Evolutionary conservation across 345 rosid genomes (phyloP).

Genomic region (Punica granatum): DNA sequence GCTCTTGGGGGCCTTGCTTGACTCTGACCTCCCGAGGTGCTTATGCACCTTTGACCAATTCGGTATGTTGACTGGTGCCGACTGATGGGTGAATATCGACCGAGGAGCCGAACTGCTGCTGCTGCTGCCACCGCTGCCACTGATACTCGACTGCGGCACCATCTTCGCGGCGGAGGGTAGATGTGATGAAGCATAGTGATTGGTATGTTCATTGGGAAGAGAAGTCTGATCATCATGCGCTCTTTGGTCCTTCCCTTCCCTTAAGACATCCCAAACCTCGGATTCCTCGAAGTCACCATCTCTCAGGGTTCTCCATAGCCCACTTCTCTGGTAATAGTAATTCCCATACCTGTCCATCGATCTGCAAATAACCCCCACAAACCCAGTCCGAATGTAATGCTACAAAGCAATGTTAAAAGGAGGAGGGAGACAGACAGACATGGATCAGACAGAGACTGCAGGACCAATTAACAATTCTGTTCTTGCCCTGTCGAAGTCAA

Average conservation of each 20-base stretch:
- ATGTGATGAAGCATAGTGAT: slow-evolving; percentile 19
- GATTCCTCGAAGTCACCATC: slow-evolving; percentile 35
- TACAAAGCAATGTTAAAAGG: not conserved
- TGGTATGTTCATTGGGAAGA: slow-evolving; percentile 17
- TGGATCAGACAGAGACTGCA: no score
- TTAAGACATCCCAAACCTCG: slow-evolving; percentile 35
- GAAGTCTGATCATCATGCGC: not conserved
- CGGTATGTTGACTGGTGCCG: slow-evolving; percentile 70
- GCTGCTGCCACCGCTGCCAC: slow-evolving; percentile 11
- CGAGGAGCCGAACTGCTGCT: slow-evolving; percentile 15
- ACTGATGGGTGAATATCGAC: slow-evolving; percentile 29
- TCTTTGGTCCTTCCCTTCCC: slow-evolving; percentile 23
- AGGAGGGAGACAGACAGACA: not conserved
- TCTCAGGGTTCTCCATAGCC: slow-evolving; percentile 27
- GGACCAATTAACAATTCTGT: no score
- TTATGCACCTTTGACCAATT: slow-evolving; percentile 48
- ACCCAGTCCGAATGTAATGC: not conserved
- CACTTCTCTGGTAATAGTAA: slow-evolving; percentile 13
- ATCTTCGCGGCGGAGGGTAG: slow-evolving; percentile 40
- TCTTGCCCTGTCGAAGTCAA: not conserved
- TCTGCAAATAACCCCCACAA: not conserved
- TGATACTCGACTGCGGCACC: slow-evolving; percentile 30
- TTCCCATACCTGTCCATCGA: slow-evolving; percentile 22
- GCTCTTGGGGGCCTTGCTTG: slow-evolving; percentile 21
- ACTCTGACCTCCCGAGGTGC: slow-evolving; percentile 14